Evolutionary conservation across 2,329 filamentous ascomycete genomes (phyloP), one percentile per base, ranked within the genome.

Genomic region (Neofusicoccum cordaticola): DNA sequence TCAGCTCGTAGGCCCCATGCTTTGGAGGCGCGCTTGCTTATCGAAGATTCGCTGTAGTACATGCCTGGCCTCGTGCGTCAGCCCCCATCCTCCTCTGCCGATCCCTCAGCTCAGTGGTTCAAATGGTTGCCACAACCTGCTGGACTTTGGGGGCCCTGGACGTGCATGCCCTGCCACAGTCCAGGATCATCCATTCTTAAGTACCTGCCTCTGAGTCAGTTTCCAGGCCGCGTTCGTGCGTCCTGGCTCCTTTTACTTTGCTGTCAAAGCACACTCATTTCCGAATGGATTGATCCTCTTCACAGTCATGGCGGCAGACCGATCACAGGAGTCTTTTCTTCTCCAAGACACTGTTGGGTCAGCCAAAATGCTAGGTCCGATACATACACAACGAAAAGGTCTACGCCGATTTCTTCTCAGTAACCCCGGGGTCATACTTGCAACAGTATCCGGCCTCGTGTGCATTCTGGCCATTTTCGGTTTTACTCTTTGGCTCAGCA

Each of bases 401-500:
- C 37, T 62, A 6, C 39, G 47, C 35, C 35, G 15, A 17, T 62
- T 62, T 31, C 19, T 62, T 11, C 12, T 17, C 9, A 47, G 60
- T 37, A 62, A 62, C 31, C 60, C 44, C 9, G 45, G 37, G 15
- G 9, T 62, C 11, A 17, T 51, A 12, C 3, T 35, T 31, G 13
- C 47, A 4, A 51, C 31, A 19, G 5, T 13, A 11, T 17, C 37
- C 13, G 60, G 60, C 9, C 22, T 52, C 37, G 4, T 42, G 4
- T 52, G 37, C 22, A 44, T 31, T 15, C 13, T 62, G 31, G 60
- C 19, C 22, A 42, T 34, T 34, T 62, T 62, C 37, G 22, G 35
- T 9, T 62, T 62, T 22, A 62, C 60, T 1, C 27, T 65, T 74
- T 76, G 66, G 75, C 74, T 5, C 72, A 76, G 65, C 50, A 41